Evolutionary conservation across 75 land plant genomes (phyloP).

Genomic region (Pinus albicaulis): DNA sequence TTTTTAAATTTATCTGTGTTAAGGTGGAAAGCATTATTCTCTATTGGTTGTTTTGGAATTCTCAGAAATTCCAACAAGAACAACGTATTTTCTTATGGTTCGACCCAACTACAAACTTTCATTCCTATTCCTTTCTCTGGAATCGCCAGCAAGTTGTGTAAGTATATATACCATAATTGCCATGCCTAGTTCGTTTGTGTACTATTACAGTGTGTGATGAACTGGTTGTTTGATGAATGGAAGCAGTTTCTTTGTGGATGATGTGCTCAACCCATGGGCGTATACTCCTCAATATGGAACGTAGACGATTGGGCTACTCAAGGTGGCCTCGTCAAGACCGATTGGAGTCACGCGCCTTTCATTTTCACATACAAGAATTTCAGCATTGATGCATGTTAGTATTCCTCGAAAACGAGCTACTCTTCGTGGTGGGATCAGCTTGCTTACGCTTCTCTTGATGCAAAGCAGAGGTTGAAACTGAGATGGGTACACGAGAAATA

Average conservation of each 20-base stretch:
- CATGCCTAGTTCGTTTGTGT: too few species aligned
- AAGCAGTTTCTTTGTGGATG: conserved; percentile 36
- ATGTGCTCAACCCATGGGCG: conserved; percentile 41
- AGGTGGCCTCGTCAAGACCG: conserved; percentile 57
- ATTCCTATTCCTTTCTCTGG: conserved; percentile 40
- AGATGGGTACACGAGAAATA: conserved; percentile 37
- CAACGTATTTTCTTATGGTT: conserved; percentile 40
- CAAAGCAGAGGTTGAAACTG: conserved; percentile 1
- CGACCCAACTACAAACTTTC: conserved; percentile 39
- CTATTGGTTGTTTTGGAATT: too few species aligned
- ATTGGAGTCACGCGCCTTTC: conserved; percentile 63
- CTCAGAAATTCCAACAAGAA: too few species aligned
- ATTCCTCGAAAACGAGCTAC: neutral
- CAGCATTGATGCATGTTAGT: conserved; percentile 45
- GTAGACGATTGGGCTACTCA: conserved; percentile 70
- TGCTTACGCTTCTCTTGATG: conserved; percentile 7
- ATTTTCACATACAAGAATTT: conserved; percentile 19
- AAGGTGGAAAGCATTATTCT: too few species aligned
- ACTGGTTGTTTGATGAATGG: too few species aligned
- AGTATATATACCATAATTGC: neutral
- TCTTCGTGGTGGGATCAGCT: conserved; percentile 25
- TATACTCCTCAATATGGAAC: conserved; percentile 63
- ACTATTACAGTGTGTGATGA: too few species aligned
- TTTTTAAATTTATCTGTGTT: too few species aligned
- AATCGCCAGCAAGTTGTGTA: conserved; percentile 27